Evolutionary conservation across 192 early-diverging fungal genomes (phyloP).

Genomic region (Coemansia erecta): DNA sequence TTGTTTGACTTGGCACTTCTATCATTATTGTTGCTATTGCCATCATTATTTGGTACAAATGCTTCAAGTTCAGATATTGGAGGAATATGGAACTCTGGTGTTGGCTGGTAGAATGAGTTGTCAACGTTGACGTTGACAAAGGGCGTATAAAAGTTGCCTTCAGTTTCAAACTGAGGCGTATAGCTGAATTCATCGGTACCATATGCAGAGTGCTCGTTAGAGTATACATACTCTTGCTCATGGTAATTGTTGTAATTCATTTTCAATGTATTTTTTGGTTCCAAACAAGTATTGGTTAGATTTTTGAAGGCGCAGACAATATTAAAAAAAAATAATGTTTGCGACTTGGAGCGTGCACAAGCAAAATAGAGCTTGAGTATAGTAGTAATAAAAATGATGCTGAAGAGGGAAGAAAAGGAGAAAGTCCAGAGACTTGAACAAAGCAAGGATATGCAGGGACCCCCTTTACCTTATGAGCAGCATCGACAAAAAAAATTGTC

Average conservation of each 20-base stretch:
- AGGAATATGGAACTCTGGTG: too few species aligned
- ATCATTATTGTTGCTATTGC: neutral
- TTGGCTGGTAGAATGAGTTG: neutral
- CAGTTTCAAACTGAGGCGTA: neutral
- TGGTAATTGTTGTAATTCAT: constrained; percentile 1
- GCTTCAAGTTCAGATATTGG: too few species aligned
- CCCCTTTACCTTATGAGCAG: constrained; percentile 1
- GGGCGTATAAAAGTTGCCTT: neutral
- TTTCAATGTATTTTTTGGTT: too few species aligned
- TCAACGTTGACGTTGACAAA: neutral
- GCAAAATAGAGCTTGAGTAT: neutral
- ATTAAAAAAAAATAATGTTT: too few species aligned
- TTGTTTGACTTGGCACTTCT: neutral
- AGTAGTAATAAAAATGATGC: neutral
- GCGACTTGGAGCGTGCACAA: too few species aligned
- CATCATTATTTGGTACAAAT: too few species aligned
- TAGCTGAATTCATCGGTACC: neutral
- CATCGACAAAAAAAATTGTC: neutral
- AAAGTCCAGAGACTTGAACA: constrained; percentile 16
- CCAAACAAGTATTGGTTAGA: too few species aligned
- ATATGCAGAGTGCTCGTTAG: neutral
- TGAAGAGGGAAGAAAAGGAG: constrained; percentile 5
- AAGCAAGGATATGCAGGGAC: neutral
- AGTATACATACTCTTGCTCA: neutral
- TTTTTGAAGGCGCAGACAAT: too few species aligned